A percentile compares a stretch with the other conserved stretches of the same genome.
These are phyloP conservation scores for Cytidiella melzeri DNA, from an alignment of 768 basidiomycete genomes.

Conservation along the genomic window DNA sequence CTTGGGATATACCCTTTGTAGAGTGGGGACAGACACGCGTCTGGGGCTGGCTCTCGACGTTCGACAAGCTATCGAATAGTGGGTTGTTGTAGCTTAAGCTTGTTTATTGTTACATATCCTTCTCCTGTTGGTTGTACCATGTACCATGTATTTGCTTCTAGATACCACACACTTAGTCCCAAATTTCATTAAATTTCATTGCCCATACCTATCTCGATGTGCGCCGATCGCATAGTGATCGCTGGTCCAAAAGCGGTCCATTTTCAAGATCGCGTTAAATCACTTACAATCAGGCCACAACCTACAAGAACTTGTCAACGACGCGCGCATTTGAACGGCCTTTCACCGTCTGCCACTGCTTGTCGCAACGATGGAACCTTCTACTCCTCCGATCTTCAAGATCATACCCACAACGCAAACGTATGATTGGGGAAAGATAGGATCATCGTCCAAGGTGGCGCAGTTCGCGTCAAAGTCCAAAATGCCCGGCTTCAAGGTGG, in stretches of 20 bases:
- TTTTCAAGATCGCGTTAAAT: background rate
- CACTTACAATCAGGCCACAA: too few species aligned
- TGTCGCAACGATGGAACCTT: conserved; percentile 1
- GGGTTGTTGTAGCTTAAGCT: too few species aligned
- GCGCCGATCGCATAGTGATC: background rate
- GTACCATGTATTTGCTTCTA: background rate
- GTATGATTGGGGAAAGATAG: conserved; percentile 95
- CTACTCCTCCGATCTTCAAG: conserved; percentile 53
- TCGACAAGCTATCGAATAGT: background rate
- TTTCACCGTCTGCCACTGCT: too few species aligned
- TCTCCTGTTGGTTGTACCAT: background rate
- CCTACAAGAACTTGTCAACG: too few species aligned
- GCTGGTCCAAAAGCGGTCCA: background rate
- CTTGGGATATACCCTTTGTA: too few species aligned
- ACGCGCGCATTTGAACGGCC: too few species aligned
- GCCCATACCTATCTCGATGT: background rate
- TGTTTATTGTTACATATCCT: background rate
- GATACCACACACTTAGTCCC: background rate
- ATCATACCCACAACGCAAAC: conserved; percentile 78
- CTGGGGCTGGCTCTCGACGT: background rate
- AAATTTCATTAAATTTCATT: background rate
- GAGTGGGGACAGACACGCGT: too few species aligned
- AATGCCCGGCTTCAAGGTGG: conserved; percentile 59
- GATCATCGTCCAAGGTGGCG: conserved; percentile 78
- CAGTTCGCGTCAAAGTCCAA: conserved; percentile 63